Percentiles rank a stretch among this genome's conserved stretches.
phyloP scores from a whole-genome alignment of 345 rosid species.

The Citrus glauca region DNA sequence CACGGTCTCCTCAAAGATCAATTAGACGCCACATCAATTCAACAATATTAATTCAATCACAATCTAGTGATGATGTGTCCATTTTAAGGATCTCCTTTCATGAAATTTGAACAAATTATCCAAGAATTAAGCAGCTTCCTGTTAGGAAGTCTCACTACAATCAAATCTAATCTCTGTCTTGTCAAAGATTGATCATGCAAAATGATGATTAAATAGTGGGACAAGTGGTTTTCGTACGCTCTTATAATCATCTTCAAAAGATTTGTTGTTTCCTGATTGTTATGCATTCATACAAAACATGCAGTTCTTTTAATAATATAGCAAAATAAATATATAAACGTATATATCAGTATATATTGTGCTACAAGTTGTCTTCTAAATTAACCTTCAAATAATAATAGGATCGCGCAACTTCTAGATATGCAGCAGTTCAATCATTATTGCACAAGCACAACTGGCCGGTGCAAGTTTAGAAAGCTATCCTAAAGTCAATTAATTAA shows the following conservation, averaged over 20 bases:
- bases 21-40: not conserved
- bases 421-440: not conserved
- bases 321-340: not conserved
- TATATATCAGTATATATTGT: not conserved
- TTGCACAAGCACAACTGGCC: constrained; percentile 3
- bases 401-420: not conserved
- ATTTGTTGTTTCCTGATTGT: not conserved
- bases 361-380: not conserved
- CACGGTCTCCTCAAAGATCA: not conserved
- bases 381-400: not conserved
- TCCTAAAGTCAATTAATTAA: not conserved
- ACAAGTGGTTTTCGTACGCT: not conserved
- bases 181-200: constrained; percentile 22
- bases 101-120: not conserved
- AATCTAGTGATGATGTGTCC: constrained; percentile 1
- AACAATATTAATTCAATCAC: not conserved
- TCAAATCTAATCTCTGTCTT: constrained; percentile 16
- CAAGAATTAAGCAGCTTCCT: not conserved
- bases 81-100: constrained; percentile 2
- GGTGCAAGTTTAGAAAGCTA: not conserved
- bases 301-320: not conserved
- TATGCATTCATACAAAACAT: not conserved
- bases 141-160: constrained; percentile 19
- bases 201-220: not conserved
- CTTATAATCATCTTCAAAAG: not conserved